Conservation (phyloP, 2,329 filamentous ascomycete genomes). For the Chrysoporthe cubensis region DNA sequence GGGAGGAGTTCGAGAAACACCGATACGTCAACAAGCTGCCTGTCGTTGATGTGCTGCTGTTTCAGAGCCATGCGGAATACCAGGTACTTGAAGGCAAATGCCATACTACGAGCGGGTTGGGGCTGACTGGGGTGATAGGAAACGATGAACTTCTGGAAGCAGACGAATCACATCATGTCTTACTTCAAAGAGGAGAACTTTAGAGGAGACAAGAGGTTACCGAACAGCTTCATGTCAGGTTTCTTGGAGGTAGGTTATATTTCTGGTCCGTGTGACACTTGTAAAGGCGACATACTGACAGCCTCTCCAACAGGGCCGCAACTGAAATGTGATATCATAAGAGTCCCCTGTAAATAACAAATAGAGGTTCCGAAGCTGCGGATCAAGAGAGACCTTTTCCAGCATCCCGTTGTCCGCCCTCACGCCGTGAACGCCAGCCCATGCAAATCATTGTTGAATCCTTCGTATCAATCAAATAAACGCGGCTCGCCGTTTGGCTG, state of each 20-base stretch:
- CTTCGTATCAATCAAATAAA: conserved; percentile 16
- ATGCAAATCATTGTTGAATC: conserved; percentile 17
- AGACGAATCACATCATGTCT: conserved; percentile 91
- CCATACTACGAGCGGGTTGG: neutral
- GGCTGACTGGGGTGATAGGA: conserved; percentile 61
- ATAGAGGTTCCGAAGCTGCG: conserved; percentile 30
- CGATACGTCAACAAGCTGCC: conserved; percentile 88
- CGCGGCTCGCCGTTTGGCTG: conserved; percentile 28
- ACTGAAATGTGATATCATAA: conserved; percentile 47
- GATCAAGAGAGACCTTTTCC: conserved; percentile 40
- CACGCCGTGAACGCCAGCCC: conserved; percentile 29
- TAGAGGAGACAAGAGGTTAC: conserved; percentile 77
- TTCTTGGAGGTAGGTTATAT: conserved; percentile 81
- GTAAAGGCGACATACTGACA: conserved; percentile 30
- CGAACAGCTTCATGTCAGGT: conserved; percentile 87
- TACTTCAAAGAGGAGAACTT: conserved; percentile 89
- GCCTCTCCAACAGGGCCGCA: conserved; percentile 52
- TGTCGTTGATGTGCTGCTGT: conserved; percentile 86
- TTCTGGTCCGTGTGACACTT: neutral
- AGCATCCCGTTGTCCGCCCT: conserved; percentile 24
- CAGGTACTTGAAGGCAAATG: conserved; percentile 65
- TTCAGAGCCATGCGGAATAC: conserved; percentile 90
- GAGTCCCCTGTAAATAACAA: conserved; percentile 39
- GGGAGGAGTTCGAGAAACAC: conserved; percentile 96
- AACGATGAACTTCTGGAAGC: conserved; percentile 99